Evolutionary conservation across 2,329 filamentous ascomycete species (phyloP).

Genomic region (Pseudovirgaria hyperparasitica): DNA sequence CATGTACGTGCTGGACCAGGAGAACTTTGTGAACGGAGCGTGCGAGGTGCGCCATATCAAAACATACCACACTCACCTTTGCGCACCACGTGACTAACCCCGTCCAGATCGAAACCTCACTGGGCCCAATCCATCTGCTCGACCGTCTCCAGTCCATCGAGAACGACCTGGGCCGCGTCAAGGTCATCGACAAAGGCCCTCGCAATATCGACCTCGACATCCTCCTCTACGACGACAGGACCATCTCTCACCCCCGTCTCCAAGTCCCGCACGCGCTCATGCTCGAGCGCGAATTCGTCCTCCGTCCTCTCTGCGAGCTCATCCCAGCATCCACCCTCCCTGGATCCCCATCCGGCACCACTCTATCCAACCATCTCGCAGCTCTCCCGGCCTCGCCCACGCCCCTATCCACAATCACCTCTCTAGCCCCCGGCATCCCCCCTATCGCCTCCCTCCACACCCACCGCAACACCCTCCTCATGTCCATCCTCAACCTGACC

Average conservation of each 20-base stretch:
- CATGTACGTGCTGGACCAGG: slow-evolving; percentile 91
- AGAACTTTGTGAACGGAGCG: slow-evolving; percentile 78
- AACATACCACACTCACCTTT: neutral
- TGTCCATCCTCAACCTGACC: slow-evolving; percentile 91
- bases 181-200: slow-evolving; percentile 84
- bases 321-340: slow-evolving; percentile 13
- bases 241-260: slow-evolving; percentile 58
- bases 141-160: slow-evolving; percentile 79
- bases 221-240: slow-evolving; percentile 60
- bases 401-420: slow-evolving; percentile 26
- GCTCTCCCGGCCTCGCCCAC: slow-evolving; percentile 20
- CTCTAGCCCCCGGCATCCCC: slow-evolving; percentile 20
- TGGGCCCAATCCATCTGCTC: slow-evolving; percentile 64
- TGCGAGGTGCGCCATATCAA: slow-evolving; percentile 57
- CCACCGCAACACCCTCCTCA: slow-evolving; percentile 52
- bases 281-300: slow-evolving; percentile 83
- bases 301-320: slow-evolving; percentile 68
- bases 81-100: slow-evolving; percentile 4
- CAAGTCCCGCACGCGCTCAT: slow-evolving; percentile 76
- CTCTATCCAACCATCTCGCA: slow-evolving; percentile 19
- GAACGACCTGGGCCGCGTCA: slow-evolving; percentile 62
- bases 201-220: slow-evolving; percentile 93
- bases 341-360: slow-evolving; percentile 38
- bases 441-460: slow-evolving; percentile 15
- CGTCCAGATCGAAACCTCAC: slow-evolving; percentile 61